Evolutionary conservation across 2,329 filamentous ascomycete species (phyloP).

Genomic region (Cytospora piceicola): DNA sequence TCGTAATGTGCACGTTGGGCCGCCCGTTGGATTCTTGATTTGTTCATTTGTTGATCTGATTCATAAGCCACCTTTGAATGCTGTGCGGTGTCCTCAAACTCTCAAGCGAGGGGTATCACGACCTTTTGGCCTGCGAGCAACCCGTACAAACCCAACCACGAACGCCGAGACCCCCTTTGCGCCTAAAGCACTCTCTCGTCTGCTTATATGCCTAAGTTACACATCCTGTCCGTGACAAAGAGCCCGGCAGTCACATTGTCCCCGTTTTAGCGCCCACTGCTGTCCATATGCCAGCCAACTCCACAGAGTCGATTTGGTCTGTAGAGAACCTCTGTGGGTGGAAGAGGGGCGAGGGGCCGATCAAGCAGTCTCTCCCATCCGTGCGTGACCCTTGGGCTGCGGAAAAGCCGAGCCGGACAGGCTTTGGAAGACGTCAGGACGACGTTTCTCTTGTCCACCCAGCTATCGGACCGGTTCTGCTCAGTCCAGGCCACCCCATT

Average conservation of each 20-base stretch:
- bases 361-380: not conserved
- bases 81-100: not conserved
- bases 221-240: not conserved
- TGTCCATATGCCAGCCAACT: not conserved
- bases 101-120: not conserved
- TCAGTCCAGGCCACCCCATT: slow-evolving; percentile 74
- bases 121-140: not conserved
- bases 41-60: not conserved
- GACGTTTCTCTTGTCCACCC: not conserved
- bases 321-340: not conserved
- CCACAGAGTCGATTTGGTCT: not conserved
- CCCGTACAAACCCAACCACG: not conserved
- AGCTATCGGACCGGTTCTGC: not conserved
- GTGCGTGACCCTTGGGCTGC: not conserved
- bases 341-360: not conserved
- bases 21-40: not conserved
- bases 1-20: not conserved
- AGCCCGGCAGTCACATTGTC: not conserved
- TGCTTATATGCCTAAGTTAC: not conserved
- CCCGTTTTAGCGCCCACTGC: not conserved
- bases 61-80: not conserved
- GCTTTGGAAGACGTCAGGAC: not conserved
- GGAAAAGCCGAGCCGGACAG: not conserved
- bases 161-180: not conserved
- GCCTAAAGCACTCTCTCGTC: not conserved